These are phyloP conservation scores for Exophiala sp. DNA, from an alignment of 2,329 filamentous ascomycete species.

Conservation along the genomic window DNA sequence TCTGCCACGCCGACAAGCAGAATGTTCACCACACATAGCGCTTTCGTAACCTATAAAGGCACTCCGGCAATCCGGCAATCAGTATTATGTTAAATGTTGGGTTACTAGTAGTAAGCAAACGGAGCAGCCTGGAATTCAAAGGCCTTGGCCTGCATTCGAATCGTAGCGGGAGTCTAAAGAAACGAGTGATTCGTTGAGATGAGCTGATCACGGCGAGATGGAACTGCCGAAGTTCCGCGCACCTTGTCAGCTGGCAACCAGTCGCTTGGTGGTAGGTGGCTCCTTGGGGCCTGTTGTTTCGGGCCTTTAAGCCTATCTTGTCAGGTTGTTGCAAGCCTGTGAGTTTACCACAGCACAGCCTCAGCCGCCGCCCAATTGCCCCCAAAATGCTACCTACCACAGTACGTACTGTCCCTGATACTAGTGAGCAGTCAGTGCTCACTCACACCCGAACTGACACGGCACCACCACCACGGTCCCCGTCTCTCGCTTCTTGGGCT, in stretches of 20 bases:
- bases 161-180: background rate
- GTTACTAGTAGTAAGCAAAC: no score
- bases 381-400: background rate
- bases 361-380: slow-evolving; percentile 7
- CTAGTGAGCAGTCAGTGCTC: background rate
- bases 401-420: background rate
- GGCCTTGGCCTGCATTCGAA: background rate
- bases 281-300: background rate
- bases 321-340: background rate
- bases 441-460: background rate
- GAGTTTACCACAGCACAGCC: slow-evolving; percentile 11
- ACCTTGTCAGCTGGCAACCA: background rate
- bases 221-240: slow-evolving; percentile 4
- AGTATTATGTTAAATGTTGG: no score
- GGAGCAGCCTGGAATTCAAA: background rate
- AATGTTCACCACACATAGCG: no score
- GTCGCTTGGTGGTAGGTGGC: background rate
- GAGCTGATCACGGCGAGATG: slow-evolving; percentile 7
- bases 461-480: background rate
- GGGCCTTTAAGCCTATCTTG: background rate
- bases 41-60: no score
- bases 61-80: no score
- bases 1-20: no score
- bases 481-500: background rate
- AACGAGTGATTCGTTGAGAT: slow-evolving; percentile 1